These are phyloP conservation scores for Filosporella fistucella DNA, from an alignment of 495 filamentous ascomycete species.

Conservation along the genomic window DNA sequence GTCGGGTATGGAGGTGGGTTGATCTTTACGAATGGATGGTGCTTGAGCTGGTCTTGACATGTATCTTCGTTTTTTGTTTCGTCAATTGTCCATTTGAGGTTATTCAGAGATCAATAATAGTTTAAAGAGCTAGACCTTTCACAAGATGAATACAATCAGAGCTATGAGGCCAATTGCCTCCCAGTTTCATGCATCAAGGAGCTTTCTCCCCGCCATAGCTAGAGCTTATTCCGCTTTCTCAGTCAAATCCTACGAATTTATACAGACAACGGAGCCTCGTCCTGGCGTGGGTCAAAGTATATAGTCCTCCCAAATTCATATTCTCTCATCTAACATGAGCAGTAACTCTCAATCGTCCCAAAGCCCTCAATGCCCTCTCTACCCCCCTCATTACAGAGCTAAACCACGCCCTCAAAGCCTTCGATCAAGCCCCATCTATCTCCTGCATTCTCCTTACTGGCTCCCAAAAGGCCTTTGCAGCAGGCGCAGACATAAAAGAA, in stretches of 20 bases:
- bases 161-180: conserved; percentile 54
- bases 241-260: conserved; percentile 64
- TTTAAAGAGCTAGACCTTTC: background rate
- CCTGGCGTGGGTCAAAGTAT: conserved; percentile 86
- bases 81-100: background rate
- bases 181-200: conserved; percentile 39
- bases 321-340: conserved; percentile 2
- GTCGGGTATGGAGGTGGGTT: conserved; percentile 7
- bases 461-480: conserved; percentile 83
- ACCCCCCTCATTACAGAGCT: conserved; percentile 85
- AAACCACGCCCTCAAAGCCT: conserved; percentile 70
- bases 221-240: conserved; percentile 54
- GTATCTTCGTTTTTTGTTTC: background rate
- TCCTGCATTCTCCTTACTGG: conserved; percentile 84
- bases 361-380: conserved; percentile 88
- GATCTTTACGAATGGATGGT: background rate
- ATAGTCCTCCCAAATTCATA: conserved; percentile 4
- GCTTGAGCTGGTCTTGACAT: conserved; percentile 14
- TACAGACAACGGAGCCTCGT: conserved; percentile 75
- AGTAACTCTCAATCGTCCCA: conserved; percentile 96
- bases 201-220: conserved; percentile 35
- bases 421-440: conserved; percentile 66
- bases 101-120: background rate
- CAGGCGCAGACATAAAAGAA: conserved; percentile 98
- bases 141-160: conserved; percentile 51